These are phyloP conservation scores for Dentipellis sp. DNA, from an alignment of 768 basidiomycete genomes.

Conservation along the genomic window DNA sequence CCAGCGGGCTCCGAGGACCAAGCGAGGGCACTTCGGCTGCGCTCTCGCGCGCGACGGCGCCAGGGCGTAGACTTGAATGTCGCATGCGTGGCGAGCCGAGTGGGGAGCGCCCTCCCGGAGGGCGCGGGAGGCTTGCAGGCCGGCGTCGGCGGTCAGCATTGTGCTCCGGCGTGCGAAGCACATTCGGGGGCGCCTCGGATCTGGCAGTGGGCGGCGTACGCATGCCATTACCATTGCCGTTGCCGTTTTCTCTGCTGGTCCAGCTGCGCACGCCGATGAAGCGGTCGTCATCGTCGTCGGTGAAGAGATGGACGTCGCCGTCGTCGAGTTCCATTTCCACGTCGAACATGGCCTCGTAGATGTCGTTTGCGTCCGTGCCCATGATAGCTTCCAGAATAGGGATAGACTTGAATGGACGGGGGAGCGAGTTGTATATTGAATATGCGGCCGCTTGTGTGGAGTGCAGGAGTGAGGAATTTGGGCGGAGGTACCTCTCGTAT, in stretches of 20 bases:
- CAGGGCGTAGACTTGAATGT: slow-evolving; percentile 18
- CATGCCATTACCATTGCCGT: not conserved
- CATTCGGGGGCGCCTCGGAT: not conserved
- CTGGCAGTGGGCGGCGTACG: not conserved
- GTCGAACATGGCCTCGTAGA: slow-evolving; percentile 77
- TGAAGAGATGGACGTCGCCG: slow-evolving; percentile 31
- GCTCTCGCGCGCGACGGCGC: slow-evolving; percentile 11
- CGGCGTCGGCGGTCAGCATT: slow-evolving; percentile 1
- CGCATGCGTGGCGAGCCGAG: slow-evolving; percentile 17
- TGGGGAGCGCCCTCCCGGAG: slow-evolving; percentile 13
- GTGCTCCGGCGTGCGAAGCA: slow-evolving; percentile 2
- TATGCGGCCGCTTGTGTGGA: slow-evolving; percentile 43
- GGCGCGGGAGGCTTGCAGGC: slow-evolving; percentile 16
- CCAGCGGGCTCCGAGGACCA: slow-evolving; percentile 36
- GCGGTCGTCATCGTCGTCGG: slow-evolving; percentile 38
- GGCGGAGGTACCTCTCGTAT: slow-evolving; percentile 67
- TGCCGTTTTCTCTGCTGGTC: slow-evolving; percentile 7
- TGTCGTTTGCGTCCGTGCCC: slow-evolving; percentile 54
- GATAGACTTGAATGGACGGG: slow-evolving; percentile 63
- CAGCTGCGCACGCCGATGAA: slow-evolving; percentile 14
- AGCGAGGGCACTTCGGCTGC: slow-evolving; percentile 17
- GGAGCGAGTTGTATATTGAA: slow-evolving; percentile 52
- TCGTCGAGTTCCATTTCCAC: slow-evolving; percentile 40
- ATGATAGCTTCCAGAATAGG: slow-evolving; percentile 69
- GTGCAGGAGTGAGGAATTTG: slow-evolving; percentile 41